These are phyloP conservation scores for Mrakia blollopis DNA, from an alignment of 768 basidiomycete genomes.

Conservation along the genomic window DNA sequence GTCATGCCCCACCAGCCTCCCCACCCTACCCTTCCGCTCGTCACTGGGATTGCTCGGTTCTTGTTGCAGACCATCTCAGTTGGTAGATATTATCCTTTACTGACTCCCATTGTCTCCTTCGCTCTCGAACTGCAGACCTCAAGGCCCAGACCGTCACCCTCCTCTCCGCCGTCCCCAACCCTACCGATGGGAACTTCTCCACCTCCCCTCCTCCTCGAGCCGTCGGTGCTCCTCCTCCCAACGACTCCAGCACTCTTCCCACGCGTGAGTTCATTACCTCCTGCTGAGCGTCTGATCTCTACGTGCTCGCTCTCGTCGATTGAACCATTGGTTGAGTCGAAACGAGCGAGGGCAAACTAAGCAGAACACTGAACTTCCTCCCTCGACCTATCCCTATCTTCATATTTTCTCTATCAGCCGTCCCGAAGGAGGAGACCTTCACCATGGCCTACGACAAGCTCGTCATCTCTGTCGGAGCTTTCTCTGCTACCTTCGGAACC, in stretches of 20 bases:
- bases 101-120: neutral
- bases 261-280: constrained; percentile 33
- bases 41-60: constrained; percentile 7
- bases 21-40: neutral
- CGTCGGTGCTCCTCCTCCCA: constrained; percentile 29
- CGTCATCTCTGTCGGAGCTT: constrained; percentile 77
- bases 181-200: constrained; percentile 25
- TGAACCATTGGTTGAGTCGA: constrained; percentile 10
- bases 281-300: constrained; percentile 25
- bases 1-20: neutral
- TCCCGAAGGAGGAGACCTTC: constrained; percentile 48
- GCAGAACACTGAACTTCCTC: neutral
- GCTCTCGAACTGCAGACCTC: constrained; percentile 9
- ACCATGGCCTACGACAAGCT: constrained; percentile 69
- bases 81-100: constrained; percentile 46
- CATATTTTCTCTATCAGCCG: neutral
- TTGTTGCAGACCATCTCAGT: neutral
- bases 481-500: constrained; percentile 59
- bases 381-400: too few species aligned
- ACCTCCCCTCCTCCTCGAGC: constrained; percentile 30
- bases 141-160: constrained; percentile 26
- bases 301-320: neutral
- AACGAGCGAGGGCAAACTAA: constrained; percentile 28
- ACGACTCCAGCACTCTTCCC: constrained; percentile 43
- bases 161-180: constrained; percentile 31